Conservation (phyloP, 768 basidiomycete species). For the Rickenella mellea region DNA sequence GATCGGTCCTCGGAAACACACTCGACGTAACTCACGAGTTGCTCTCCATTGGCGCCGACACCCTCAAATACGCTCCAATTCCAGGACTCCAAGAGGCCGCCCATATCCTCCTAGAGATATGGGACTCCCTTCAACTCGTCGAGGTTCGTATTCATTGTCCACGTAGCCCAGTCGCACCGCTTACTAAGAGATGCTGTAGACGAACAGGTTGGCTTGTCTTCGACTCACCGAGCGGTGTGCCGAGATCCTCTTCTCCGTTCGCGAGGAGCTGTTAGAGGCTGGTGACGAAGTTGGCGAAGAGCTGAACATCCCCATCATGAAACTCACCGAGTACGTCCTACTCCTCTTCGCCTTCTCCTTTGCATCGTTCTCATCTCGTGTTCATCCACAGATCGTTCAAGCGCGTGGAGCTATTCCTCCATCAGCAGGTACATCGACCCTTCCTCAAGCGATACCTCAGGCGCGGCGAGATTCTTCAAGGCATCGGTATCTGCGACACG, state of each 20-base stretch:
- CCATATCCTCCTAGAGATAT: conserved; percentile 45
- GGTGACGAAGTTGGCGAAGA: conserved; percentile 40
- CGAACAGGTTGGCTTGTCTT: conserved; percentile 57
- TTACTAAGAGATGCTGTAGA: conserved; percentile 26
- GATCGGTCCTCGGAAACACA: conserved; percentile 7
- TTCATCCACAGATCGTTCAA: conserved; percentile 28
- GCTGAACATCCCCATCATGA: conserved; percentile 38
- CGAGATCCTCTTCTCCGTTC: conserved; percentile 52
- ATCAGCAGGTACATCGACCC: conserved; percentile 52
- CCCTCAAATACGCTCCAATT: conserved; percentile 43
- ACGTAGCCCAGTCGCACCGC: not conserved
- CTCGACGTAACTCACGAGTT: conserved; percentile 26
- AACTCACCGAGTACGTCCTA: conserved; percentile 38
- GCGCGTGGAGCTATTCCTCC: conserved; percentile 39
- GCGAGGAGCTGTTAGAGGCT: conserved; percentile 51
- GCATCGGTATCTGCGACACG: conserved; percentile 42
- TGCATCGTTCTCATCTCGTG: conserved; percentile 1
- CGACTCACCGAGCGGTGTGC: conserved; percentile 70
- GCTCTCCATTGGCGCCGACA: conserved; percentile 23
- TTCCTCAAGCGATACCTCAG: conserved; percentile 75
- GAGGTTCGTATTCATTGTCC: conserved; percentile 35
- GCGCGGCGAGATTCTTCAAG: conserved; percentile 54
- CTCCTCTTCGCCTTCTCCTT: not conserved
- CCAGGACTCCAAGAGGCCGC: conserved; percentile 46
- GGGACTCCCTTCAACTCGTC: conserved; percentile 51